Base-by-base conservation (phyloP, 345 rosid genomes). In the Citrus glauca region DNA sequence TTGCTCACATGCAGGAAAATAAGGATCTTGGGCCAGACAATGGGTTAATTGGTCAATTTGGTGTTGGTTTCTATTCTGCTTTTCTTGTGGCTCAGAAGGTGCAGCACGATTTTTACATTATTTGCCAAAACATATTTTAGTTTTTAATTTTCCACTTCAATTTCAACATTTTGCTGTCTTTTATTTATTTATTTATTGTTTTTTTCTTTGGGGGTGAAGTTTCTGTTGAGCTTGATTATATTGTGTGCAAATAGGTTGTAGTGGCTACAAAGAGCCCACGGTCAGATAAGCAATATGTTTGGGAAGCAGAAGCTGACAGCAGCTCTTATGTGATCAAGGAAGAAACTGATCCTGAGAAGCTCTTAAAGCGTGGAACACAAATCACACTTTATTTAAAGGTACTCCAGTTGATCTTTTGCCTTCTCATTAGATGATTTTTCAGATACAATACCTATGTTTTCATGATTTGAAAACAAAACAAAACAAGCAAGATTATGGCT, bases 41-140 rank as follows among this genome's bases (percentile, higher is more conserved):
- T 33, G 80, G 92, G 69, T 83, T 96, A 89, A 96, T 96, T 14
- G 99, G 99, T 37, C 99, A 96, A 82, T 96, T 96, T 86, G 99
- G 98, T 88, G 99, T 96, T 85, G 99, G 99, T 25, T 96, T 96
- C 85, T 94, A 96, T 87, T 94, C 99, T 72, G 94, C 99, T 69
- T 96, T 96, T 86, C 92, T 96, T 82, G 98, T 96, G 57, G 94
- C 99, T 74, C 92, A 94, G 73, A 94, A 90, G 99, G 98, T 94
- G 79, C 78, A n/a, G 17, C 19, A 38, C 69, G 64, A 55, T 50
- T 79, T 71, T 61, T 16, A 17, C n/a, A 17, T 55, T 69, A 7
- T 53, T 37, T 9, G 65, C 75, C 32, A 25, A 64, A 16, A 42
- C 48, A 37, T 53, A 19, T 17, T 45, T 45, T 11, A 71, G 24